These are phyloP conservation scores for Ophiostoma pallidulum DNA, from an alignment of 2,329 filamentous ascomycete species.

Conservation along the genomic window DNA sequence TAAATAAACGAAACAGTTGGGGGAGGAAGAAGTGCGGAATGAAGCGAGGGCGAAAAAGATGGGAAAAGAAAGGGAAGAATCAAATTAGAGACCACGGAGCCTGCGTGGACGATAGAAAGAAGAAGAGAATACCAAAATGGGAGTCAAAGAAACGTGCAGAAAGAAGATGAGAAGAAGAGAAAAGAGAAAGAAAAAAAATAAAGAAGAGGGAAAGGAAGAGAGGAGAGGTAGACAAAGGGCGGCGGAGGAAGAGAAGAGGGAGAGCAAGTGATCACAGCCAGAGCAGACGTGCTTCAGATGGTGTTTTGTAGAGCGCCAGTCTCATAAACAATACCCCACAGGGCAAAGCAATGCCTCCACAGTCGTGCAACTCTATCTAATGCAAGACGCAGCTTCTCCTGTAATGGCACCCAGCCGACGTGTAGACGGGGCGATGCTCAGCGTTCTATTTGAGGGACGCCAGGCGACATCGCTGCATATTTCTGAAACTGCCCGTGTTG, in stretches of 20 bases:
- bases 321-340: too few relatives aligned
- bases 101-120: too few relatives aligned
- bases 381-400: too few relatives aligned
- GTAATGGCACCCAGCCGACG: too few relatives aligned
- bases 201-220: not conserved
- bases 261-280: not conserved
- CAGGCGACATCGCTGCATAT: too few relatives aligned
- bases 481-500: too few relatives aligned
- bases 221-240: not conserved
- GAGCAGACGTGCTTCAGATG: not conserved
- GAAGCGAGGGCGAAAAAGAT: slow-evolving; percentile 11
- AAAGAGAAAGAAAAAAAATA: not conserved
- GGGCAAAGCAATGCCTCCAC: too few relatives aligned
- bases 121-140: too few relatives aligned
- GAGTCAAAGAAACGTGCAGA: not conserved
- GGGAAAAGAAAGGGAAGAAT: slow-evolving; percentile 3
- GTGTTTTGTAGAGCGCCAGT: slow-evolving; percentile 9
- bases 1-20: not conserved
- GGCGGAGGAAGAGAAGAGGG: not conserved
- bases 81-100: too few relatives aligned
- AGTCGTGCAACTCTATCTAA: too few relatives aligned
- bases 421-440: too few relatives aligned
- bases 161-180: not conserved
- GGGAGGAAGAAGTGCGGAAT: not conserved
- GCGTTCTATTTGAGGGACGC: too few relatives aligned